Conservation (phyloP, 306 rosid species). For the Quercus alba region DNA sequence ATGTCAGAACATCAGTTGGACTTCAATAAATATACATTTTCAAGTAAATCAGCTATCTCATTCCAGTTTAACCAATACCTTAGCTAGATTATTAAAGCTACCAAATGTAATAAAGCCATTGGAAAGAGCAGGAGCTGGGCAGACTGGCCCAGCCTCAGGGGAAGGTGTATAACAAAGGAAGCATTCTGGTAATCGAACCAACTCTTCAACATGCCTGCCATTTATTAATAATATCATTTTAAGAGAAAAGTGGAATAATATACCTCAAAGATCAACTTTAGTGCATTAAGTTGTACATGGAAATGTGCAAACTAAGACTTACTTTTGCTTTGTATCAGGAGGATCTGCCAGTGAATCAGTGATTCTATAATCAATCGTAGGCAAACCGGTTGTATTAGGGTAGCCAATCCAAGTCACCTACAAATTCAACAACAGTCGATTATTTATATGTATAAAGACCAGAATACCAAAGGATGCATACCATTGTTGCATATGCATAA, state of each 20-base stretch:
- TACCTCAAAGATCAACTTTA: conserved; percentile 13
- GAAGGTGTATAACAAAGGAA: conserved; percentile 98
- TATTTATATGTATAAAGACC: conserved; percentile 5
- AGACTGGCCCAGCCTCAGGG: conserved; percentile 87
- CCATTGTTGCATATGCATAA: background rate
- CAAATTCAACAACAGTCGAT: conserved; percentile 23
- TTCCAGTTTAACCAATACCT: conserved; percentile 51
- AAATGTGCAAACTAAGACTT: conserved; percentile 34
- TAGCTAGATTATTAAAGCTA: conserved; percentile 97
- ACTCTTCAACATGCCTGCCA: conserved; percentile 89
- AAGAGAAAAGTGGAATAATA: background rate
- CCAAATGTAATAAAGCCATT: conserved; percentile 97
- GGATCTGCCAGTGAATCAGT: conserved; percentile 94
- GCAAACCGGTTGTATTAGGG: conserved; percentile 98
- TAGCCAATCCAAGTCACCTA: conserved; percentile 99
- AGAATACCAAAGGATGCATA: background rate
- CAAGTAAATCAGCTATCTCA: conserved; percentile 3
- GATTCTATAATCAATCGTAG: conserved; percentile 90
- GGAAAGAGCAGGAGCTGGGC: conserved; percentile 89
- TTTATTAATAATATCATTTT: conserved; percentile 5
- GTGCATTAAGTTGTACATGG: conserved; percentile 21
- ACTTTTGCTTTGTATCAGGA: conserved; percentile 84
- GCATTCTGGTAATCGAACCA: conserved; percentile 79
- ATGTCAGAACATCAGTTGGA: background rate
- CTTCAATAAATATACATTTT: background rate